Percentiles rank a stretch among this genome's conserved stretches.
phyloP scores from a whole-genome alignment of 2,329 filamentous ascomycete species.

The Aspergillus alliaceus region DNA sequence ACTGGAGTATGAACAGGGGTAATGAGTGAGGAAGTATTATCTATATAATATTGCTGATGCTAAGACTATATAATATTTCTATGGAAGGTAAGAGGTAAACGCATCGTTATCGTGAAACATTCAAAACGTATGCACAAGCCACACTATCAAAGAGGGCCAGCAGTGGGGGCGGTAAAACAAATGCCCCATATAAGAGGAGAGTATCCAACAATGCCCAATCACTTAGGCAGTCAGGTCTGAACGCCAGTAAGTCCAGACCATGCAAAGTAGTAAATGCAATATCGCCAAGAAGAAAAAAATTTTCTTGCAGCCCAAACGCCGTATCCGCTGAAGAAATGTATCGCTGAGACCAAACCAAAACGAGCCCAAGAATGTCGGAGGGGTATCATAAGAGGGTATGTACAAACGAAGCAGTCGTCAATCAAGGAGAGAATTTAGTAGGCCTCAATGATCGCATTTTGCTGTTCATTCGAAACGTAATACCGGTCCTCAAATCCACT shows the following conservation, averaged over 20 bases:
- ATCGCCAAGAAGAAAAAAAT: neutral
- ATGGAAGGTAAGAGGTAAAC: neutral
- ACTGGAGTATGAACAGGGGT: neutral
- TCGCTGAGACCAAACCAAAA: constrained; percentile 6
- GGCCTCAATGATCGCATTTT: constrained; percentile 49
- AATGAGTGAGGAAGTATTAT: neutral
- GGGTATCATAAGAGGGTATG: constrained; percentile 16
- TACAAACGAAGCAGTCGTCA: neutral
- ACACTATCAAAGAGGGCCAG: neutral
- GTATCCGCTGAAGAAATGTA: constrained; percentile 10
- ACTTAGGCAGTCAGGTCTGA: constrained; percentile 10
- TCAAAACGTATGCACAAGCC: neutral
- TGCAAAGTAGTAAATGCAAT: constrained; percentile 6
- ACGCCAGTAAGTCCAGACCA: constrained; percentile 11
- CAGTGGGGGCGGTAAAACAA: constrained; percentile 9
- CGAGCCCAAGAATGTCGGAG: neutral
- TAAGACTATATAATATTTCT: neutral
- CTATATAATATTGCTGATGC: neutral
- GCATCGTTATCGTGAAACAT: constrained; percentile 5
- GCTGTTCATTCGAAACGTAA: constrained; percentile 47
- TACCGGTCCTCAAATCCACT: constrained; percentile 50
- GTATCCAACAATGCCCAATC: constrained; percentile 15
- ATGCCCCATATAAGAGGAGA: neutral
- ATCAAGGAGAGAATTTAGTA: constrained; percentile 38
- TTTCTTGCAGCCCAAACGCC: constrained; percentile 11